These are phyloP conservation scores for Ogataea allantospora DNA, from an alignment of 805 yeast species.

Conservation along the genomic window DNA sequence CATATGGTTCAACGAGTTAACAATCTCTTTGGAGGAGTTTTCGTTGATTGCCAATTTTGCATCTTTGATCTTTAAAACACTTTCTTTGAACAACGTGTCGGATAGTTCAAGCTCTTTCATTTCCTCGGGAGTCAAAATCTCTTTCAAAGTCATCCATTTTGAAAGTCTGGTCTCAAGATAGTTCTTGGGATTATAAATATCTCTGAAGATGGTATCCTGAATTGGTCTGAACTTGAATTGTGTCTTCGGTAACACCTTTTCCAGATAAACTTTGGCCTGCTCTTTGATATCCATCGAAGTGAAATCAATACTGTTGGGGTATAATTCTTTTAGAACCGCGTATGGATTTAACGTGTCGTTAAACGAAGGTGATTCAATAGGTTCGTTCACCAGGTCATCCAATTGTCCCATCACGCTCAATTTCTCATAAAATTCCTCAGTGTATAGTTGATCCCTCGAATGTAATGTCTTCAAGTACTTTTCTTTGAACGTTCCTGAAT, in stretches of 20 bases:
- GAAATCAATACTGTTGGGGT: conserved; percentile 18
- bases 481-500: conserved; percentile 32
- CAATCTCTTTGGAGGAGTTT: conserved; percentile 25
- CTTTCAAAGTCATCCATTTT: conserved; percentile 30
- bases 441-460: conserved; percentile 23
- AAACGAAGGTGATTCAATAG: conserved; percentile 22
- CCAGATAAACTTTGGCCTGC: conserved; percentile 21
- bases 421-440: conserved; percentile 29
- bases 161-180: conserved; percentile 27
- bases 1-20: conserved; percentile 25
- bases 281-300: conserved; percentile 12
- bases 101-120: conserved; percentile 21
- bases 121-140: conserved; percentile 25
- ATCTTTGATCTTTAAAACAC: conserved; percentile 21
- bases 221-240: conserved; percentile 29
- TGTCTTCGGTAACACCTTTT: conserved; percentile 21
- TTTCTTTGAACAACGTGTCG: conserved; percentile 24
- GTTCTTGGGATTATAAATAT: conserved; percentile 29
- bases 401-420: conserved; percentile 27
- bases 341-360: conserved; percentile 26
- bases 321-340: conserved; percentile 18
- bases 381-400: conserved; percentile 33
- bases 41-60: conserved; percentile 26
- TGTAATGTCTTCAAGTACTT: conserved; percentile 26
- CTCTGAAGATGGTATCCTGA: conserved; percentile 30